These are phyloP conservation scores for Capsicum baccatum DNA, from an alignment of 257 asterid species.

Conservation along the genomic window DNA sequence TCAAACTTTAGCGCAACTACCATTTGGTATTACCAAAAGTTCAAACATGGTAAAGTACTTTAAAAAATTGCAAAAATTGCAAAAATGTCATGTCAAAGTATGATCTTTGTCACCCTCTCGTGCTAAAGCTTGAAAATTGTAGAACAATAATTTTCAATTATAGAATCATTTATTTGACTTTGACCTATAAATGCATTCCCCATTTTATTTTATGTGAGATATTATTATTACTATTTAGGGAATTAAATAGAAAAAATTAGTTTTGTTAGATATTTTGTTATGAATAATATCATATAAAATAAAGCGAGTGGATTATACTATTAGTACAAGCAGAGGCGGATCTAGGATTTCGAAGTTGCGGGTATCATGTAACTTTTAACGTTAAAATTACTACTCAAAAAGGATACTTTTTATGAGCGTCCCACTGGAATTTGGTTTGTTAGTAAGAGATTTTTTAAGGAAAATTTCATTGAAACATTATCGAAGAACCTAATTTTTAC, in stretches of 20 bases:
- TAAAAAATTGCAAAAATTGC: background rate
- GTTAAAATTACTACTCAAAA: no score
- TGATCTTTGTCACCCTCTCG: conserved; percentile 26
- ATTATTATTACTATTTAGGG: background rate
- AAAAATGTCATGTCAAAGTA: background rate
- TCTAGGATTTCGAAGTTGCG: no score
- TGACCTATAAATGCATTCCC: background rate
- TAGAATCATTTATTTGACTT: background rate
- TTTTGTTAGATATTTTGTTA: background rate
- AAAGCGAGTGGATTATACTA: no score
- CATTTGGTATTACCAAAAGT: background rate
- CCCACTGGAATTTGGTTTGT: no score
- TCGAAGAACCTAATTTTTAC: no score
- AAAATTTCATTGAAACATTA: no score
- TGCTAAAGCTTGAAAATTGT: conserved; percentile 11
- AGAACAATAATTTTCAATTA: background rate
- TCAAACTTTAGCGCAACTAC: background rate
- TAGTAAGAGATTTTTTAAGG: no score
- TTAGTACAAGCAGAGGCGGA: no score
- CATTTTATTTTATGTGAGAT: background rate
- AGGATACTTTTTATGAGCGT: no score
- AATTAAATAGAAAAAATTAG: background rate
- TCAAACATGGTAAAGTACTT: background rate
- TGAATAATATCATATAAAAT: no score
- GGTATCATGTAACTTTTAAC: no score